Evolutionary conservation across 306 rosid species (phyloP).

Genomic region (Psophocarpus tetragonolobus): DNA sequence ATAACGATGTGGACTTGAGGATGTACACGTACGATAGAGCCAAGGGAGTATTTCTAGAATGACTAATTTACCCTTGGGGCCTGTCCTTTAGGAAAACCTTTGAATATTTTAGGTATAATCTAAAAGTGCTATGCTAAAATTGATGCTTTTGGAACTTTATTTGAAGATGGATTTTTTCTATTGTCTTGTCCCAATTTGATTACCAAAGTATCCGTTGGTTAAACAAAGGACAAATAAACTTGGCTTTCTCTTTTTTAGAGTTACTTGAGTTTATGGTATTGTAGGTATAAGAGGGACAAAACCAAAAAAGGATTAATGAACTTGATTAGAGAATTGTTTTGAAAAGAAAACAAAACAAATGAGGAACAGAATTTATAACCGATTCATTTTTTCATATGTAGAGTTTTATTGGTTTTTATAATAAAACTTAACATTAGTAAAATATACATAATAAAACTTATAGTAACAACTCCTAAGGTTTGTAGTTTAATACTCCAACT

Average conservation of each 20-base stretch:
- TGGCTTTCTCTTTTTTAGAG: background rate
- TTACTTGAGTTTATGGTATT: background rate
- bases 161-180: background rate
- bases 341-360: background rate
- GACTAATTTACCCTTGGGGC: background rate
- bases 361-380: background rate
- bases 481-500: no score
- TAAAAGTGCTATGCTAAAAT: slow-evolving; percentile 22
- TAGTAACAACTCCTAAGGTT: no score
- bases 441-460: no score
- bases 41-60: slow-evolving; percentile 4
- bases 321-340: background rate
- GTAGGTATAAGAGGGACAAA: background rate
- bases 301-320: background rate
- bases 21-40: background rate
- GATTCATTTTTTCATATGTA: no score
- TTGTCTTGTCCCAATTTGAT: slow-evolving; percentile 8
- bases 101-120: slow-evolving; percentile 38
- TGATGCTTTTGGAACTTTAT: slow-evolving; percentile 22
- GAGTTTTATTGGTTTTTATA: no score
- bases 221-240: background rate
- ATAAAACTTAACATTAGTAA: no score
- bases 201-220: background rate
- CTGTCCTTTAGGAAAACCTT: background rate
- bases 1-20: slow-evolving; percentile 24